Evolutionary conservation across 2,329 filamentous ascomycete species (phyloP), one percentile per base, ranked within the genome.

Genomic region (Colletotrichum siamense): DNA sequence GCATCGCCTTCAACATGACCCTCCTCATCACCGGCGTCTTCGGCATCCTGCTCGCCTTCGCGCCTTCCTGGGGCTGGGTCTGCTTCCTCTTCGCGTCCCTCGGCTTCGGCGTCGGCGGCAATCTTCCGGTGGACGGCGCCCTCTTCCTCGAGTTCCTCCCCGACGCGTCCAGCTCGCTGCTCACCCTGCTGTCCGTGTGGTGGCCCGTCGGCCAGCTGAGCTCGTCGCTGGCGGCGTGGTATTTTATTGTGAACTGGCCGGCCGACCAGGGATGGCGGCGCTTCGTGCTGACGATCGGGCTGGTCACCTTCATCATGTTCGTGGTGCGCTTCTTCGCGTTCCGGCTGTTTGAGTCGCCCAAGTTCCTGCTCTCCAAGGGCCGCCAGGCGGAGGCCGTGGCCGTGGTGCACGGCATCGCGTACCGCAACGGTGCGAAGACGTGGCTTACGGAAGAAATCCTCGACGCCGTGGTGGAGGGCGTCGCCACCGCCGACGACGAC

Each of bases 81-180:
- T 94, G 92, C 81, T 84, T 89, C 78, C 82, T 93, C 75, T 92
- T 91, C 73, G 90, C 91, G 7, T 89, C 89, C 18, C 83, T 95
- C 69, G 93, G 93, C 49, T 90, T 93, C 44, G 93, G 94, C 44
- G 92, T 95, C 8, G 94, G 93, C 28, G 95, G 95, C 7, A 96
- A 95, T 81, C 86, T 96, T 24, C 94, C 94, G 1, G 94, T 96
- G 1, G 95, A 96, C 82, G 94, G 94, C 39, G 94, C 95, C 0
- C 87, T 97, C 4, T 97, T 98, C 82, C 89, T 98, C 49, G 95
- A 98, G 81, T 96, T 96, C 79, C 86, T 98, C 1, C 95, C 95
- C 0, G 93, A 94, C 73, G 91, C 93, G 0, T 94, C 92, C n/a
- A 92, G 92, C 77, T 92, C 92, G 36, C 89, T 97, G 16, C 87